Evolutionary conservation across 345 rosid genomes (phyloP), one percentile per base, ranked within the genome.

Genomic region (Eucalyptus erythrocorys): DNA sequence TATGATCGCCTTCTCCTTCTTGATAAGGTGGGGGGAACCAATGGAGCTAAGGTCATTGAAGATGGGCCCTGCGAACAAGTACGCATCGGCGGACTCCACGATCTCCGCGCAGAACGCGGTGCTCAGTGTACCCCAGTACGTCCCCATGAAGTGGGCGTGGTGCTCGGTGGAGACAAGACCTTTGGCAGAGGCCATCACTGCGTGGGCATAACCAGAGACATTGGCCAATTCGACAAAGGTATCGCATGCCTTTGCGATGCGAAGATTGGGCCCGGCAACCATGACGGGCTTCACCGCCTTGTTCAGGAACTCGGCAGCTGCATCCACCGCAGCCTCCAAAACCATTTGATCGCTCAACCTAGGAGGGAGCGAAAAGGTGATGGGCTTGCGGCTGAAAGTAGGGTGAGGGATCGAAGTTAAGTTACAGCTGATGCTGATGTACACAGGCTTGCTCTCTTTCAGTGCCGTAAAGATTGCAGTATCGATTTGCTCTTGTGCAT

Each of bases 381-480:
- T 89, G 3, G 97, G 95, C 42, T 92, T 92, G 37, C 82, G 90
- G 61, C 61, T 86, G 59, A 94, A 95, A 6, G 95, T 92, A 24
- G 93, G 94, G 82, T 93, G 95, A 85, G 97, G 92, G 49, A 90
- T 91, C 2, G 92, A 92, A 16, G 93, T 87, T 47, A 94, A 87
- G 87, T 94, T 94, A 30, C 97, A 95, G 89, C 94, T 91, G 27
- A 95, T 90, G 92, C 93, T 95, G 47, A 94, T 94, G 37, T 95
- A 94, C 40, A 93, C 96, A 85, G 95, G 97, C 90, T 94, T 95
- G 92, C 97, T 95, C 66, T 95, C 95, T 84, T 89, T 92, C 87
- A 94, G 66, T 43, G 94, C 92, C 48, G 94, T 90, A 27, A 94
- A 85, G 27, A 95, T 94, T 1, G 97, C 95, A 12, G 51, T 91